Evolutionary conservation across 2,329 filamentous ascomycete genomes (phyloP), one percentile per base, ranked within the genome.

Genomic region (Gnomoniopsis sp.): DNA sequence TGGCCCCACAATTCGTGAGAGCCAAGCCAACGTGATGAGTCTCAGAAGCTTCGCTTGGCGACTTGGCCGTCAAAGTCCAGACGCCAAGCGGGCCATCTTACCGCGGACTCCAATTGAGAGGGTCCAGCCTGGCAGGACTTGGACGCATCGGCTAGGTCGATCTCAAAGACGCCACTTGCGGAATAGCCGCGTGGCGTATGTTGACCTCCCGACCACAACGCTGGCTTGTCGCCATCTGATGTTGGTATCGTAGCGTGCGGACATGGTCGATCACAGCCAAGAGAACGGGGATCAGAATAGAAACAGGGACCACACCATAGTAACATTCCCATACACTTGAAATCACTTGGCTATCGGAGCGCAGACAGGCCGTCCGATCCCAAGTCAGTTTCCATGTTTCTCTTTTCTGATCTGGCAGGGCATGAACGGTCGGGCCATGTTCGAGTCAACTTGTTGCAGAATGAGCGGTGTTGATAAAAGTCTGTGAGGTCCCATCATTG

Each of bases 311-410:
- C 26, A 23, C 33, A 50, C n/a, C 49, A 41, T 47, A 38, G 34
- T 21, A 26, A 33, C 19, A 22, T 33, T 44, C 49, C 55, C 54
- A 53, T 38, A 60, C 58, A 60, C 54, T 48, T 50, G 33, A n/a
- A 43, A 36, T 53, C 8, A 57, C 58, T 60, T 57, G 58, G 58
- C 58, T 48, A 36, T 48, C 58, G 58, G 58, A 60, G 58, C 54
- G 22, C 44, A 17, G 2, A 21, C 49, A 53, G 53, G 58, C 58
- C 58, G 58, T 54, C 47, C 54, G 48, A 22, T 51, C 54, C 48
- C 54, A 51, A 44, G 15, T 44, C 41, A 44, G 50, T 51, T 43
- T 23, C 51, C 34, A 15, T 17, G 30, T 30, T 30, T 52, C 33
- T 36, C 22, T 44, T 33, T 17, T 34, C 22, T 38, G 34, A 22